Evolutionary conservation across 305 asterid genomes (phyloP), one percentile per base, ranked within the genome.

Genomic region (Fraxinus nigra): DNA sequence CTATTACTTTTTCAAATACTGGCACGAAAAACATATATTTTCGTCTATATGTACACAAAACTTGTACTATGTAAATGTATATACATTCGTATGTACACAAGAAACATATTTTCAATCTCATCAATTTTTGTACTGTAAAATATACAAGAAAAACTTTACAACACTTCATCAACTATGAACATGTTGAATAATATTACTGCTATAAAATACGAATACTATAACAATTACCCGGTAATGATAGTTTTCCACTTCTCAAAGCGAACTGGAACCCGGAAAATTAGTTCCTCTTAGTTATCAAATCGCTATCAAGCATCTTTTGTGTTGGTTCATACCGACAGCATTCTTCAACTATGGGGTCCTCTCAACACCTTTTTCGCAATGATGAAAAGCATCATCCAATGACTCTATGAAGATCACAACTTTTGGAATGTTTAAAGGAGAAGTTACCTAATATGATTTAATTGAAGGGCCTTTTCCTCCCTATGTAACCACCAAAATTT

Each of bases 321-420:
- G 82, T 85, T 38, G 87, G 78, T 87, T 85, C 86, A 75, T 84
- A 87, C 89, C 85, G 89, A 90, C 91, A 87, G 83, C 84, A 65
- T 82, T 75, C 84, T 84, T 86, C 88, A 78, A 83, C 87, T 87
- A 83, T 84, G 91, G 75, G 92, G 93, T 88, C 92, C 90, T 90
- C 89, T 72, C 77, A 35, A 69, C 73, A 84, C 89, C 85, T 88
- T 92, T 91, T 89, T 69, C 78, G 37, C 90, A 89, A 84, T 85
- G 85, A 92, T 89, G 88, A 84, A 74, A 80, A 81, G 86, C 90
- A 85, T 87, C 89, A 87, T 81, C 90, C 86, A 78, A 83, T 78
- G 61, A 80, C 84, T 85, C 84, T 84, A 86, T 85, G 87, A 88
- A 77, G 81, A 87, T 85, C 87, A 84, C 89, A 75, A 79, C 75